Conservation (phyloP, 495 filamentous ascomycete genomes). For the Glutinoglossum americanum region DNA sequence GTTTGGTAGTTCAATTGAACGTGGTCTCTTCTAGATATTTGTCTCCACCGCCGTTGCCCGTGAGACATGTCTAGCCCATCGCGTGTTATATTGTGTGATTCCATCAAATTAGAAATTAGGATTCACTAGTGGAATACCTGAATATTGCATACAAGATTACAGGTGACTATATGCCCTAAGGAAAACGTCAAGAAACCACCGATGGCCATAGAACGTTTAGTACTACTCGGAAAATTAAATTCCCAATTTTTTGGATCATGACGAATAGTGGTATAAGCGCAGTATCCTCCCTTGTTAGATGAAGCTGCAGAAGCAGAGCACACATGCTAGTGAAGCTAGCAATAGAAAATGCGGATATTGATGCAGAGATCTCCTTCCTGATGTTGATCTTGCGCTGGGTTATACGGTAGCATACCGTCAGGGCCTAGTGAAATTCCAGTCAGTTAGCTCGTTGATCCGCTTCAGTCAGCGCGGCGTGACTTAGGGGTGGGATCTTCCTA, state of each 20-base stretch:
- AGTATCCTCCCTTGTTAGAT: conserved; percentile 41
- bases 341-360: conserved; percentile 53
- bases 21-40: not conserved
- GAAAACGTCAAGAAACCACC: not conserved
- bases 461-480: not conserved
- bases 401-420: conserved; percentile 61
- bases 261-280: conserved; percentile 36
- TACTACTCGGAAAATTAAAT: not conserved
- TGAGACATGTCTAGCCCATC: not conserved
- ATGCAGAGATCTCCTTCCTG: conserved; percentile 57
- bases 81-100: not conserved
- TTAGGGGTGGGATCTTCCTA: conserved; percentile 14
- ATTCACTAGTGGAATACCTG: not conserved
- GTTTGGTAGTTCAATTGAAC: not conserved
- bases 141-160: too few species aligned
- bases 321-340: conserved; percentile 59
- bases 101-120: not conserved
- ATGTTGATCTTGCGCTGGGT: conserved; percentile 67
- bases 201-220: not conserved
- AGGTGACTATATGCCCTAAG: too few species aligned
- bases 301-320: conserved; percentile 42
- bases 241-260: not conserved
- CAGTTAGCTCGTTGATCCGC: not conserved
- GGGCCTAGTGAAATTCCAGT: conserved; percentile 24
- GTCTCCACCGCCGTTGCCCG: not conserved